phyloP scores from a whole-genome alignment of 176 grass and related monocot species.

The Ensete glaucum region DNA sequence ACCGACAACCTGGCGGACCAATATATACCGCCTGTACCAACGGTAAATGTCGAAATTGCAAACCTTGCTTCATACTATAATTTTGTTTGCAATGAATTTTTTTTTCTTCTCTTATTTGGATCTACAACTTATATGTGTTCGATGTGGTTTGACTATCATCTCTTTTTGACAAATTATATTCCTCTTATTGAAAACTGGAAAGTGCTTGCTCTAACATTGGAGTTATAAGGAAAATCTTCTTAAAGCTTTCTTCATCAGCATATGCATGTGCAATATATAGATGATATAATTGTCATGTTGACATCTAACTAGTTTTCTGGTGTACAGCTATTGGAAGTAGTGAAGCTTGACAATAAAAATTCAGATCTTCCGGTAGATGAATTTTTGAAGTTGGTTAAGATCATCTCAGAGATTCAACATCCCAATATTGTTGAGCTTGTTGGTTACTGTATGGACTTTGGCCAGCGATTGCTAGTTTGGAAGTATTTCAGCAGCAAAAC shows the following conservation, averaged over 20 bases:
- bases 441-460: slow-evolving; percentile 78
- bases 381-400: slow-evolving; percentile 52
- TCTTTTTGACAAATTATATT: too few species aligned
- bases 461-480: slow-evolving; percentile 76
- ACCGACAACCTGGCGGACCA: too few species aligned
- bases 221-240: too few species aligned
- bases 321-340: slow-evolving; percentile 34
- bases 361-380: slow-evolving; percentile 36
- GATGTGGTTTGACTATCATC: too few species aligned
- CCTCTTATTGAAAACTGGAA: too few species aligned
- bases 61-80: too few species aligned
- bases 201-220: too few species aligned
- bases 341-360: slow-evolving; percentile 29
- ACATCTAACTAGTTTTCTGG: background rate
- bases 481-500: slow-evolving; percentile 67
- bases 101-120: background rate
- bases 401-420: slow-evolving; percentile 69
- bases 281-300: background rate
- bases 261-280: background rate
- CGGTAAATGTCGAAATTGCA: too few species aligned
- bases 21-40: too few species aligned
- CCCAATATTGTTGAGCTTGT: slow-evolving; percentile 69
- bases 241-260: background rate
- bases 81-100: too few species aligned
- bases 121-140: too few species aligned